These are phyloP conservation scores for Geopyxis carbonaria DNA, from an alignment of 495 filamentous ascomycete genomes.

Conservation along the genomic window DNA sequence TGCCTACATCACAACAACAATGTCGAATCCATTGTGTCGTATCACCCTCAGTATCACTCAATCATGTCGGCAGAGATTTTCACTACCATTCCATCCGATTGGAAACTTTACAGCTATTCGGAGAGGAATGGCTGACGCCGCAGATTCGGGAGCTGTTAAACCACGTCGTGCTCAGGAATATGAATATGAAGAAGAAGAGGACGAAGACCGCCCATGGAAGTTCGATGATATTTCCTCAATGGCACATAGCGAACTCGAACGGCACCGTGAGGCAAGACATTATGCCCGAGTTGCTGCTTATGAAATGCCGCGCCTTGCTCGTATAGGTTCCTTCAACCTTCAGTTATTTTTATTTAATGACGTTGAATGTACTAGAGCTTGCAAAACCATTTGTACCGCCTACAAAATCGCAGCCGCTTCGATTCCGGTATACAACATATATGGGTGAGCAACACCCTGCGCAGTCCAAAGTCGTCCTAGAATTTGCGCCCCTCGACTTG, in stretches of 20 bases:
- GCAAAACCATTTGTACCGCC: constrained; percentile 67
- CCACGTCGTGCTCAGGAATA: background rate
- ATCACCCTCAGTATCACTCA: too few species aligned
- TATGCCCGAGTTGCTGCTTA: constrained; percentile 78
- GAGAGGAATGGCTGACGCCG: background rate
- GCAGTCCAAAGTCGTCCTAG: constrained; percentile 79
- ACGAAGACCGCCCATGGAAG: constrained; percentile 24
- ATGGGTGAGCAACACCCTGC: constrained; percentile 88
- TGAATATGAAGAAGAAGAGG: background rate
- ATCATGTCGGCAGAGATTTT: too few species aligned
- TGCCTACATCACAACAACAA: too few species aligned
- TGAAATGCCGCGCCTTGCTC: constrained; percentile 84
- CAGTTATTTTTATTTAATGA: background rate
- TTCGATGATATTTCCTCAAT: constrained; percentile 55
- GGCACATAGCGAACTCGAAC: constrained; percentile 72
- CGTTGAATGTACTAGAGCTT: constrained; percentile 44
- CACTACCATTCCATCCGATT: too few species aligned
- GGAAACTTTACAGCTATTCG: too few species aligned
- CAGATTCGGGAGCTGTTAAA: background rate
- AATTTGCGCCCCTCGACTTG: constrained; percentile 60
- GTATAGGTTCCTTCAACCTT: constrained; percentile 34
- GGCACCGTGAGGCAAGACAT: constrained; percentile 75
- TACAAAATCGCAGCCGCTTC: constrained; percentile 44
- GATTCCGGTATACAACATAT: constrained; percentile 95
- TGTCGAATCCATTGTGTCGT: too few species aligned